Evolutionary conservation across 2,329 filamentous ascomycete genomes (phyloP).

Genomic region (Teratosphaeriaceae sp.): DNA sequence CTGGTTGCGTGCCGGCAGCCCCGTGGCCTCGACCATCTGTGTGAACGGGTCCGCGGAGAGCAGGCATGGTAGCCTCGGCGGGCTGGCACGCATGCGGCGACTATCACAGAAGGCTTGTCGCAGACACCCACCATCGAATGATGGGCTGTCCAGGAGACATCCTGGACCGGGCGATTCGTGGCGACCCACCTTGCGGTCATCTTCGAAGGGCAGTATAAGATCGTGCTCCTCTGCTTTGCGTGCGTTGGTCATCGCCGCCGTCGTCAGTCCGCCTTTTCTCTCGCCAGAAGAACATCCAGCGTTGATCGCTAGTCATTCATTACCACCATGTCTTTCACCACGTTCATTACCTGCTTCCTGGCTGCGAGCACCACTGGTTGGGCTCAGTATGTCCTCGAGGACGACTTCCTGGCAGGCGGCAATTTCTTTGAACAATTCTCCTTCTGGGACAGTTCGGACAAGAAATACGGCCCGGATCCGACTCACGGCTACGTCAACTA

Average conservation of each 20-base stretch:
- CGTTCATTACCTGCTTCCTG: conserved; percentile 7
- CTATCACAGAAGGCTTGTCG: conserved; percentile 1
- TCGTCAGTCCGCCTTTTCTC: not conserved
- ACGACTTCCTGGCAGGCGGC: conserved; percentile 39
- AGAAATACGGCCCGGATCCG: conserved; percentile 48
- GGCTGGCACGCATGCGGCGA: conserved; percentile 6
- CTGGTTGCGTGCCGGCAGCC: not conserved
- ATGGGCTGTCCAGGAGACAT: not conserved
- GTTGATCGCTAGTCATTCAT: conserved; percentile 10
- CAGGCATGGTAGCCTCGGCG: conserved; percentile 1
- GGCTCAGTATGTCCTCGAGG: conserved; percentile 33
- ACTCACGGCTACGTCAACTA: conserved; percentile 72
- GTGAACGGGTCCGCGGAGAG: not conserved
- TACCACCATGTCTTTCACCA: conserved; percentile 9
- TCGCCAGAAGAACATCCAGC: not conserved
- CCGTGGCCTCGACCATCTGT: too few species aligned
- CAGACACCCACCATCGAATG: not conserved
- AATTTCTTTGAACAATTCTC: conserved; percentile 48
- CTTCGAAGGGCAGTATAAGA: not conserved
- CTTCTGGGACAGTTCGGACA: conserved; percentile 44
- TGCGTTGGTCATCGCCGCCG: not conserved
- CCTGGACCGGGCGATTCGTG: not conserved
- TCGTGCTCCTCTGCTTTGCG: not conserved
- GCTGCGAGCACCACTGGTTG: conserved; percentile 21
- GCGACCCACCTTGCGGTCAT: not conserved